These are phyloP conservation scores for Globisporangium echinulatum DNA, from an alignment of 352 stramenopile genomes.

Conservation along the genomic window DNA sequence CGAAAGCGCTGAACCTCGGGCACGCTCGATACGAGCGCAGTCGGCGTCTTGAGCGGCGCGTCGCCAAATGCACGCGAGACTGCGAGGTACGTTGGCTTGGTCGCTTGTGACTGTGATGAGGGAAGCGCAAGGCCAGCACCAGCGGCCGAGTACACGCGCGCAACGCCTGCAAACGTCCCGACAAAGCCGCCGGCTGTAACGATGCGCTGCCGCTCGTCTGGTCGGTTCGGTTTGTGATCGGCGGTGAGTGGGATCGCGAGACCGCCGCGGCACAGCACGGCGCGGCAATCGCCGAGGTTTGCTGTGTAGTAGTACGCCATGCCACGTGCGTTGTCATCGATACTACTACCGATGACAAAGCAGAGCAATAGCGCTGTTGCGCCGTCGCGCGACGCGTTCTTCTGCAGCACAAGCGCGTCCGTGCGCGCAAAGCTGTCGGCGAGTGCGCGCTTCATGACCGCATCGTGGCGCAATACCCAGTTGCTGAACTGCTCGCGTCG, in stretches of 20 bases:
- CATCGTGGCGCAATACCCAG: slow-evolving; percentile 24
- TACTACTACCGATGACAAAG: slow-evolving; percentile 24
- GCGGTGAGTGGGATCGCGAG: slow-evolving; percentile 32
- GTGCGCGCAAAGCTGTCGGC: slow-evolving; percentile 31
- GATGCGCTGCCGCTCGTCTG: slow-evolving; percentile 45
- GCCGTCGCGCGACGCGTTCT: slow-evolving; percentile 36
- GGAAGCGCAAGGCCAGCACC: slow-evolving; percentile 28
- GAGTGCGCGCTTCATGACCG: slow-evolving; percentile 24
- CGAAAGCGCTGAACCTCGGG: slow-evolving; percentile 32
- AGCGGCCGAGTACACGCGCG: slow-evolving; percentile 45
- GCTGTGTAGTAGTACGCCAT: slow-evolving; percentile 44
- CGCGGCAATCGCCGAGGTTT: slow-evolving; percentile 63
- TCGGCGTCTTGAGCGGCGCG: slow-evolving; percentile 38
- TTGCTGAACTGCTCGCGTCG: slow-evolving; percentile 14
- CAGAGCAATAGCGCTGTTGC: slow-evolving; percentile 49
- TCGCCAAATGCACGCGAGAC: slow-evolving; percentile 63
- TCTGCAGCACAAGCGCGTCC: slow-evolving; percentile 37
- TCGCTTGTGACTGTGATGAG: slow-evolving; percentile 12
- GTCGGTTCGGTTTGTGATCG: slow-evolving; percentile 53
- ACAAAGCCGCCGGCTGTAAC: slow-evolving; percentile 44
- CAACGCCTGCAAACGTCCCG: slow-evolving; percentile 31
- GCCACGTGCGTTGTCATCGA: not conserved
- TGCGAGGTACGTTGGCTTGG: slow-evolving; percentile 32
- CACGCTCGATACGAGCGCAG: slow-evolving; percentile 40
- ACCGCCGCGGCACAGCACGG: slow-evolving; percentile 41